Base-by-base conservation (phyloP, 2,329 filamentous ascomycete genomes). In the Penicillium sp. region DNA sequence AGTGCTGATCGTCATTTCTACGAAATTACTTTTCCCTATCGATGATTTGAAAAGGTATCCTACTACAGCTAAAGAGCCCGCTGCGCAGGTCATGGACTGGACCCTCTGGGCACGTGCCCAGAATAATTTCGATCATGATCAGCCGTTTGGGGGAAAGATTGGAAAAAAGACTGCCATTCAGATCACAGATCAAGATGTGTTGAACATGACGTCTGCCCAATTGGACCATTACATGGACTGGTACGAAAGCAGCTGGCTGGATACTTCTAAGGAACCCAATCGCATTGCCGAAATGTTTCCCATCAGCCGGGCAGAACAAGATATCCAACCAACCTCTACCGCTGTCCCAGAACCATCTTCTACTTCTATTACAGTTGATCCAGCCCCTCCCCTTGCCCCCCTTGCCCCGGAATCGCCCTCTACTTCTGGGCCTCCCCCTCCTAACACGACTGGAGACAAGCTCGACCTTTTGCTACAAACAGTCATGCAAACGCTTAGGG, bases 11-110 rank as follows among this genome's bases (percentile, higher is more conserved):
- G 78, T 96, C 2, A 81, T 96, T 15, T 86, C 89, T 4, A 86
- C 89, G 4, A 97, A 97, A 67, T 73, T 96, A 2, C 80, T 89
- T 21, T 92, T 91, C 66, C 91, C 93, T 0, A 85, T 96, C 45
- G 86, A 91, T 67, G 77, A 78, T 23, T 67, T 81, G 13, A 72
- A 79, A 52, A 78, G 87, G 42, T 78, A 80, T 63, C 82, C 81
- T 8, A 73, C 69, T 37, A 80, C 78, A 19, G 63, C 77, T 15
- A 75, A 77, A 10, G 87, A 90, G 57, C 82, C 86, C 1, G 80
- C 84, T 15, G 78, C 79, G 4, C 74, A 86, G n/a, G 73, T 75
- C 21, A 78, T 97, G 55, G 79, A 93, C 69, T 97, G 93, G 93
- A 62, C 74, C 0, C 75, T 74, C 31, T 97, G 93, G 93, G 76